phyloP scores from a whole-genome alignment of 352 stramenopile genomes.

The Phytophthora europaea region DNA sequence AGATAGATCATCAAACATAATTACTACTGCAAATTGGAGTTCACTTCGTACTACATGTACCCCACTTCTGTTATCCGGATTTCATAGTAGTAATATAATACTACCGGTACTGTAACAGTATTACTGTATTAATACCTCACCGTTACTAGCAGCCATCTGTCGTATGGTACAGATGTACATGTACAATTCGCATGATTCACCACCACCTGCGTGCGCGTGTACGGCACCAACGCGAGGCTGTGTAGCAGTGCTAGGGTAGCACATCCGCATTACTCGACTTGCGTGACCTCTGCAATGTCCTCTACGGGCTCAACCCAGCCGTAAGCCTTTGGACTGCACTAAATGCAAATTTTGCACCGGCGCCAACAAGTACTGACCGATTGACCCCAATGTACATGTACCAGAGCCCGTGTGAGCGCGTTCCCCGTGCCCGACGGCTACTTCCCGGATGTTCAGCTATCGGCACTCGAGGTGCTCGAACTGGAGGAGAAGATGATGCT shows the following conservation, averaged over 20 bases:
- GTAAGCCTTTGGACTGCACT: conserved; percentile 10
- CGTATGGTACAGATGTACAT: too few relatives aligned
- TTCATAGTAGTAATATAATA: too few relatives aligned
- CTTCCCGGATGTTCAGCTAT: conserved; percentile 53
- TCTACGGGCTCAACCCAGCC: conserved; percentile 3
- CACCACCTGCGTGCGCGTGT: conserved; percentile 19
- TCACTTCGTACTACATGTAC: too few relatives aligned
- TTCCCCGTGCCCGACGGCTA: conserved; percentile 52
- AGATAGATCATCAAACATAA: too few relatives aligned
- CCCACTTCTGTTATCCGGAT: too few relatives aligned
- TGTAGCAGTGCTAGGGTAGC: too few relatives aligned
- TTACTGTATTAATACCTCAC: too few relatives aligned
- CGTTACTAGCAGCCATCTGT: conserved; percentile 28
- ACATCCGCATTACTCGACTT: conserved; percentile 20
- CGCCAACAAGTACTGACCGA: neutral
- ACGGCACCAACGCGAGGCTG: conserved; percentile 4
- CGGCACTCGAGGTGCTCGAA: conserved; percentile 32
- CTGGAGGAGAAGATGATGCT: conserved; percentile 48
- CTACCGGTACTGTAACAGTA: too few relatives aligned
- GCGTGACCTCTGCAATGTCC: conserved; percentile 6
- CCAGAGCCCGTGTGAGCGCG: conserved; percentile 14
- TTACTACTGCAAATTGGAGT: too few relatives aligned
- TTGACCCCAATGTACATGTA: neutral
- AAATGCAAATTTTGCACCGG: neutral
- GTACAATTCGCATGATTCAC: conserved; percentile 24